phyloP scores from a whole-genome alignment of 352 stramenopile species.

The Phytophthora tentaculata region DNA sequence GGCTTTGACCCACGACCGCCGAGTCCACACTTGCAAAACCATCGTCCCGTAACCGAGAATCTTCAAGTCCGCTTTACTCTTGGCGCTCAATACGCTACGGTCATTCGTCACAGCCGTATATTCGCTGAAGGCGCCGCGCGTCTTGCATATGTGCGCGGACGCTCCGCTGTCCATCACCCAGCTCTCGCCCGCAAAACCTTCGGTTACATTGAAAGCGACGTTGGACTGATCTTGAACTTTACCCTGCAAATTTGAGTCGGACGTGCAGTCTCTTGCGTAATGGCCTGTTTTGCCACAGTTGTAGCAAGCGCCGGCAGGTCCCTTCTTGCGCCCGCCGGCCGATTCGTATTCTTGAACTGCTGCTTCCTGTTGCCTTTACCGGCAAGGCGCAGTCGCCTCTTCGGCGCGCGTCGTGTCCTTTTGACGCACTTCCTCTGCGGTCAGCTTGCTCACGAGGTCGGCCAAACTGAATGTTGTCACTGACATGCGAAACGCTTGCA shows the following conservation, averaged over 20 bases:
- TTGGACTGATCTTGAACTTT: background rate
- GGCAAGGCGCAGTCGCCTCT: background rate
- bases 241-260: background rate
- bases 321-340: background rate
- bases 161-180: background rate
- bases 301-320: background rate
- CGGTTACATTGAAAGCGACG: too few relatives aligned
- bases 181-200: too few relatives aligned
- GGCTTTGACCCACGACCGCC: background rate
- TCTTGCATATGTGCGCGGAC: background rate
- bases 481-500: background rate
- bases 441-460: conserved; percentile 1
- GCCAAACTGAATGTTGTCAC: background rate
- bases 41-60: background rate
- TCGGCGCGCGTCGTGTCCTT: background rate
- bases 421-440: too few relatives aligned
- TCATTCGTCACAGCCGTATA: background rate
- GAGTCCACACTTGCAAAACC: background rate
- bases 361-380: background rate
- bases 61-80: background rate
- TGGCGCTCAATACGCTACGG: background rate
- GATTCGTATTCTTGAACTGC: background rate
- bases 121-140: background rate
- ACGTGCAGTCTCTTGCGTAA: background rate
- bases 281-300: background rate